Conservation (phyloP, 2,329 filamentous ascomycete genomes). For the Fusarium compactum region DNA sequence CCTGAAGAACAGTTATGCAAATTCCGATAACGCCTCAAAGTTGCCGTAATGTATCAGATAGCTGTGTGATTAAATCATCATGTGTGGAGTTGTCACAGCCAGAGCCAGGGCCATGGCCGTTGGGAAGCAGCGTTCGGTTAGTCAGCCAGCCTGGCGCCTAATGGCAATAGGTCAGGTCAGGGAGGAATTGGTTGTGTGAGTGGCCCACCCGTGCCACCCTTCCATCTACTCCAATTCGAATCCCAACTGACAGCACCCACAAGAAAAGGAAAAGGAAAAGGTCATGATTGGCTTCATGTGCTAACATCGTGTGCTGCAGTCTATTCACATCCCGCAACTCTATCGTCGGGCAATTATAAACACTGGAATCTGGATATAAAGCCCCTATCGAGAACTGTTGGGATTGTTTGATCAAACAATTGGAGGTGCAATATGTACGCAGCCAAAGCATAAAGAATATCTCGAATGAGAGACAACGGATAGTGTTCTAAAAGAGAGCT, state of each 20-base stretch:
- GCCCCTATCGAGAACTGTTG: not conserved
- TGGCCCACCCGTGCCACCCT: not conserved
- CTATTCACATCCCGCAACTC: not conserved
- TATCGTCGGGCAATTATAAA: not conserved
- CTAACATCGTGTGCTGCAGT: not conserved
- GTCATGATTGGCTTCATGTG: constrained; percentile 4
- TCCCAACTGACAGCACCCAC: constrained; percentile 21
- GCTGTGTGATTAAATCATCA: constrained; percentile 47
- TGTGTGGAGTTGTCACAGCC: constrained; percentile 46
- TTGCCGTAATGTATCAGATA: constrained; percentile 27
- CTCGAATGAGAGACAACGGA: not conserved
- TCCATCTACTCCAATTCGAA: constrained; percentile 19
- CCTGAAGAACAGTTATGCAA: constrained; percentile 10
- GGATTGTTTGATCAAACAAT: not conserved
- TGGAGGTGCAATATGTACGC: not conserved
- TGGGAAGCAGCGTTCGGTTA: constrained; percentile 23
- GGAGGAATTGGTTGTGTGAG: not conserved
- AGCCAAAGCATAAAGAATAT: not conserved
- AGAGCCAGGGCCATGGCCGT: constrained; percentile 46
- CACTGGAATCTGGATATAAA: not conserved
- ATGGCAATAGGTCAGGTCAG: not conserved
- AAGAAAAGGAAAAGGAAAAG: not conserved
- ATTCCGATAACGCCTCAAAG: constrained; percentile 21
- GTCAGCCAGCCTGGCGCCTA: constrained; percentile 19
- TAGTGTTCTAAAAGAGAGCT: not conserved